phyloP scores from a whole-genome alignment of 2,329 filamentous ascomycete genomes.

The Pyrenochaeta sp. region DNA sequence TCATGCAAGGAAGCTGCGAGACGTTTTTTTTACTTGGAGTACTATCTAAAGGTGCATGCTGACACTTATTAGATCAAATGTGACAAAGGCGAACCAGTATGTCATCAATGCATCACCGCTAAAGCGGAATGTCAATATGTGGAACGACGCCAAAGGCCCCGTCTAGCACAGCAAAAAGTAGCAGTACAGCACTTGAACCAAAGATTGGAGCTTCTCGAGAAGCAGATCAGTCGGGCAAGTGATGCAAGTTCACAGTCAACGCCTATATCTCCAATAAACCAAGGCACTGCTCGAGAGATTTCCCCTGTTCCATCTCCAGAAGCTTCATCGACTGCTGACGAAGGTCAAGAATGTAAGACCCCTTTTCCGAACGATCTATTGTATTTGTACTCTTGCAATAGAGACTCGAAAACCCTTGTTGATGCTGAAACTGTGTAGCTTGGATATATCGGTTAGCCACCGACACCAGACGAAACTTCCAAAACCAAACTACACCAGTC shows the following conservation, averaged over 20 bases:
- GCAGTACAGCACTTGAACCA: slow-evolving; percentile 28
- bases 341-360: slow-evolving; percentile 32
- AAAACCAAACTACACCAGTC: slow-evolving; percentile 26
- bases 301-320: slow-evolving; percentile 19
- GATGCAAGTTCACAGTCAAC: slow-evolving; percentile 7
- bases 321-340: slow-evolving; percentile 14
- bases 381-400: too few relatives aligned
- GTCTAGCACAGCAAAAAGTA: slow-evolving; percentile 29
- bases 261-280: neutral
- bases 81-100: slow-evolving; percentile 30
- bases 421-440: slow-evolving; percentile 14
- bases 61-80: slow-evolving; percentile 32
- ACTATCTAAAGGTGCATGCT: too few relatives aligned
- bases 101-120: slow-evolving; percentile 35
- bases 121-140: slow-evolving; percentile 36
- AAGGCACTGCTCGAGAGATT: slow-evolving; percentile 1
- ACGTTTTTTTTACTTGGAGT: too few relatives aligned
- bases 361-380: too few relatives aligned
- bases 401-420: neutral
- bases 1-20: too few relatives aligned
- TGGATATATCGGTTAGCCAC: slow-evolving; percentile 41
- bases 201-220: slow-evolving; percentile 35
- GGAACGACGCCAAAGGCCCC: slow-evolving; percentile 33
- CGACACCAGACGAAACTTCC: slow-evolving; percentile 32
- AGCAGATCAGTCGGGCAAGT: slow-evolving; percentile 19